phyloP scores from a whole-genome alignment of 148 eudicot species.

The Rheum nobile region DNA sequence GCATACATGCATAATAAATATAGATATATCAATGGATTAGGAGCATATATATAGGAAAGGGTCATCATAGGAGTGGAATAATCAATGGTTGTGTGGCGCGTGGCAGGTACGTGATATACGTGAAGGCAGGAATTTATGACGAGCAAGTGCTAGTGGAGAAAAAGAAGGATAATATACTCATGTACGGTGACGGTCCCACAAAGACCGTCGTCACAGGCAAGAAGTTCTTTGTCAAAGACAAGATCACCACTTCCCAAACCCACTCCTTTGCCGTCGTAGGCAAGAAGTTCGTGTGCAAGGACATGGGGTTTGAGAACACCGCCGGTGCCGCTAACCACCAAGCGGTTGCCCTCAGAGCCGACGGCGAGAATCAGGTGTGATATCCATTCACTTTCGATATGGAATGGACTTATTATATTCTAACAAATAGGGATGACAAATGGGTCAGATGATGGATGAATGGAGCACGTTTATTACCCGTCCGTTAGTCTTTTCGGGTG shows the following conservation, averaged over 20 bases:
- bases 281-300: constrained; percentile 21
- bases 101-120: constrained; percentile 43
- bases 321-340: constrained; percentile 33
- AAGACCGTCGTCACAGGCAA: constrained; percentile 45
- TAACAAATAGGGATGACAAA: no score
- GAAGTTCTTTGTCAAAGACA: constrained; percentile 10
- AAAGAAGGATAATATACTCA: constrained; percentile 32
- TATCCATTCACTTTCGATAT: no score
- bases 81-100: background rate
- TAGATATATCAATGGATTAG: no score
- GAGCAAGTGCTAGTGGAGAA: constrained; percentile 34
- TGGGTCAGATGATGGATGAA: no score
- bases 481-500: no score
- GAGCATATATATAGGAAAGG: no score
- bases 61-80: no score
- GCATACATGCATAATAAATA: no score
- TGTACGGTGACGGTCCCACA: constrained; percentile 72
- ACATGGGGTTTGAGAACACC: constrained; percentile 31
- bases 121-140: constrained; percentile 51
- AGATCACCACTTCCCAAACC: constrained; percentile 28
- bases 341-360: constrained; percentile 26
- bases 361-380: constrained; percentile 16
- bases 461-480: no score
- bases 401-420: no score
- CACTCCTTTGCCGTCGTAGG: constrained; percentile 41